Evolutionary conservation across 305 asterid species (phyloP).

Genomic region (Solanum hybrid): DNA sequence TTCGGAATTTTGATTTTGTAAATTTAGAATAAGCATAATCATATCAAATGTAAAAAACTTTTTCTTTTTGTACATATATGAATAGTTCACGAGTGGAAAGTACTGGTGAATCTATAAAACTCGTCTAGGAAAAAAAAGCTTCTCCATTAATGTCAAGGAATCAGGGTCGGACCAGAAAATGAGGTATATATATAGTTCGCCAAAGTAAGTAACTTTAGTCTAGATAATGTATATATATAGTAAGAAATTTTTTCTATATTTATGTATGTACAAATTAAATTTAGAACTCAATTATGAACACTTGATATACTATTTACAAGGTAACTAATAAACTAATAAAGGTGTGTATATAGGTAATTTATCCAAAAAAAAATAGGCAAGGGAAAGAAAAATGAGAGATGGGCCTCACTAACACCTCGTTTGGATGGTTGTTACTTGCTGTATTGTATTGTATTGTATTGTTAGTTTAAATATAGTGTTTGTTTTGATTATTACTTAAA

Average conservation of each 20-base stretch:
- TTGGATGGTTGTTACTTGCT: neutral
- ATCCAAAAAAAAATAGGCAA: too few species aligned
- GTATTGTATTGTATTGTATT: neutral
- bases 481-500: too few species aligned
- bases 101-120: neutral
- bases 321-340: too few species aligned
- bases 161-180: neutral
- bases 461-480: too few species aligned
- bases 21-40: neutral
- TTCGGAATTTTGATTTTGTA: neutral
- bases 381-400: neutral
- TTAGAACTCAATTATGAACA: too few species aligned
- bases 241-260: too few species aligned
- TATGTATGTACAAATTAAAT: too few species aligned
- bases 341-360: too few species aligned
- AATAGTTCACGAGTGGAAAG: neutral
- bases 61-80: neutral
- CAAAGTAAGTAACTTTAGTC: neutral
- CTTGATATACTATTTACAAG: too few species aligned
- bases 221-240: neutral
- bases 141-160: neutral
- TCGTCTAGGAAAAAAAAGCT: neutral
- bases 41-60: neutral
- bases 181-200: neutral
- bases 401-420: neutral